These are phyloP conservation scores for Trametes elegans DNA, from an alignment of 768 basidiomycete species.

Conservation along the genomic window DNA sequence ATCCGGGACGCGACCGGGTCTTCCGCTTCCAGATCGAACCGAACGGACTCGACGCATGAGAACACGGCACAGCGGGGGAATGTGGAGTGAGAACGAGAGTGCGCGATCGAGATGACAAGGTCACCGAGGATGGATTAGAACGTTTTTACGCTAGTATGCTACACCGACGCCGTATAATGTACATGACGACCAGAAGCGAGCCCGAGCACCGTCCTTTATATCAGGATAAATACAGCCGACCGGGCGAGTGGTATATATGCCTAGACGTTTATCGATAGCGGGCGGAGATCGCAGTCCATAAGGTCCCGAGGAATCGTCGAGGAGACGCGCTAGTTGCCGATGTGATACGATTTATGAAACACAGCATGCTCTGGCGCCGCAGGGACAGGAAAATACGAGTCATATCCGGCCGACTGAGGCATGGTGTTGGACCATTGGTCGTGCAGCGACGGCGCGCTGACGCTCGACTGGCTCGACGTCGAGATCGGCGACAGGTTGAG, in stretches of 20 bases:
- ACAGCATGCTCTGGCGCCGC: slow-evolving; percentile 30
- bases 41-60: background rate
- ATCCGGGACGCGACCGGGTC: slow-evolving; percentile 21
- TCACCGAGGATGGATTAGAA: slow-evolving; percentile 18
- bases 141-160: slow-evolving; percentile 18
- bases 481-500: slow-evolving; percentile 44
- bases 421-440: slow-evolving; percentile 54
- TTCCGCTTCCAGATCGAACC: slow-evolving; percentile 23
- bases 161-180: slow-evolving; percentile 20
- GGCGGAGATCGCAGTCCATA: background rate
- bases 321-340: slow-evolving; percentile 15
- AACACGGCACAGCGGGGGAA: slow-evolving; percentile 6
- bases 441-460: slow-evolving; percentile 47
- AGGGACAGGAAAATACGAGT: slow-evolving; percentile 65
- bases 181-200: slow-evolving; percentile 10
- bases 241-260: slow-evolving; percentile 12
- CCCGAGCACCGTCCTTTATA: slow-evolving; percentile 9
- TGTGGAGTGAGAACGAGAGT: slow-evolving; percentile 9
- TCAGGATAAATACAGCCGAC: slow-evolving; percentile 10
- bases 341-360: slow-evolving; percentile 31
- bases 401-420: slow-evolving; percentile 52
- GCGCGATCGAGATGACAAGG: background rate
- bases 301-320: slow-evolving; percentile 14
- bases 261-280: slow-evolving; percentile 7
- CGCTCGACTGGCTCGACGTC: slow-evolving; percentile 40